Base-by-base conservation (phyloP, 2,329 filamentous ascomycete species). In the Phyllosticta paracitricarpa region DNA sequence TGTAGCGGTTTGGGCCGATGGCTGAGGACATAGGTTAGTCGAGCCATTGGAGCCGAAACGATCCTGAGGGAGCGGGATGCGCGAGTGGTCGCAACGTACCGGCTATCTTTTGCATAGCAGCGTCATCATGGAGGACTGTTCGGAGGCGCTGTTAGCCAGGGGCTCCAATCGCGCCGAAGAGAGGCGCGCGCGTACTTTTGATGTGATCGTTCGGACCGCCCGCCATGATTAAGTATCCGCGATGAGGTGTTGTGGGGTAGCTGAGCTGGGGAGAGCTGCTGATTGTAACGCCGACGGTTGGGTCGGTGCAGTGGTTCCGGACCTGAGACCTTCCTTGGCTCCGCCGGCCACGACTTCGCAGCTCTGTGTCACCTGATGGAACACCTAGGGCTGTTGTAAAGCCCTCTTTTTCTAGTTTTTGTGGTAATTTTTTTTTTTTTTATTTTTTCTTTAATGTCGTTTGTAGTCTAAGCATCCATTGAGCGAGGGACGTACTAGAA, bases 1-100 rank as follows among this genome's bases (percentile, higher is more conserved):
- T 91, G 84, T 92, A 88, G 67, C 94, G 88, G 80, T 89, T 91
- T 71, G 83, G 80, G 71, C 83, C 84, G 85, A 97, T 89, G 74
- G 88, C 92, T 96, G 70, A 68, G 25, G 22, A 59, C 66, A 52
- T 12, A 17, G 14, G 40, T 48, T 48, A 48, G 40, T 48, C 40
- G 40, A 48, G n/a, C 40, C 14, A 48, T 48, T 48, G 40, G 17
- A n/a, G 40, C 40, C 40, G 40, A 48, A 26, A 19, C 30, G n/a
- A 54, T 48, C 40, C 17, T 51, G 7, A 25, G 56, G 56, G 33
- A 54, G n/a, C 53, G 30, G 40, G 17, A 54, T 24, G 54, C n/a
- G 40, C 59, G 48, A 24, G 35, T 52, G 25, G n/a, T 59, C 33
- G 69, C 74, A 70, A 66, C 73, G 68, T 77, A 81, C 75, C 75